These are phyloP conservation scores for Tolypocladium album DNA, from an alignment of 2,329 filamentous ascomycete species.

Conservation along the genomic window DNA sequence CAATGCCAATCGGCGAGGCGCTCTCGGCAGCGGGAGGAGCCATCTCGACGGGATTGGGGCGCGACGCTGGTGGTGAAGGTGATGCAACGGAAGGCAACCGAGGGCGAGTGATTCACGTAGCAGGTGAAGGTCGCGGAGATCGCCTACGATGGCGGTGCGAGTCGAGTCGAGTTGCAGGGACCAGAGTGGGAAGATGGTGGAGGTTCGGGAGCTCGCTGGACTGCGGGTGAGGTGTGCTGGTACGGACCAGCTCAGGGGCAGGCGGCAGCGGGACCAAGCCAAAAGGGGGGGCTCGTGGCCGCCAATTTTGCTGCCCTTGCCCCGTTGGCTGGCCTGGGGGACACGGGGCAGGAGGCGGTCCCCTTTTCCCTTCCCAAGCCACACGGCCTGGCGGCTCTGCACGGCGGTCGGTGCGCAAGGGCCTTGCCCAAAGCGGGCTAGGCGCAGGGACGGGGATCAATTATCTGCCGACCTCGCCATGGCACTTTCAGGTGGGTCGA, in stretches of 20 bases:
- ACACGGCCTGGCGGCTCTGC: conserved; percentile 3
- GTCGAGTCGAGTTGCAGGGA: conserved; percentile 1
- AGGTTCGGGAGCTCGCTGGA: conserved; percentile 4
- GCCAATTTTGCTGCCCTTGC: conserved; percentile 21
- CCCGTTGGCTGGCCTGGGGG: conserved; percentile 8
- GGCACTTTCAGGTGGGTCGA: not conserved
- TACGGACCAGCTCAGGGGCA: conserved; percentile 20
- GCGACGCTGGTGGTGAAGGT: conserved; percentile 4
- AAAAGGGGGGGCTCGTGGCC: conserved; percentile 11
- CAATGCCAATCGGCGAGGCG: conserved; percentile 62
- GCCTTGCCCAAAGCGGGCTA: conserved; percentile 10
- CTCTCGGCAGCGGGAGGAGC: conserved; percentile 47
- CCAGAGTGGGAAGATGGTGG: conserved; percentile 4
- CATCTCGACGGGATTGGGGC: conserved; percentile 32
- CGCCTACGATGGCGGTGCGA: not conserved
- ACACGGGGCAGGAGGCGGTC: conserved; percentile 8
- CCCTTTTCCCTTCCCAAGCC: conserved; percentile 8
- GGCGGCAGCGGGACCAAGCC: conserved; percentile 8
- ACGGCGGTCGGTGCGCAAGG: conserved; percentile 10
- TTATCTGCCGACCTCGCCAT: conserved; percentile 14
- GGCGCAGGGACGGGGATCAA: conserved; percentile 20
- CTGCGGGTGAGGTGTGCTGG: not conserved
- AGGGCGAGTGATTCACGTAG: conserved; percentile 2
- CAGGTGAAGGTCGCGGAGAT: conserved; percentile 3
- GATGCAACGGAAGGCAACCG: not conserved